Evolutionary conservation across 768 basidiomycete genomes (phyloP), one percentile per base, ranked within the genome.

Genomic region (Gelatoporia subvermispora): DNA sequence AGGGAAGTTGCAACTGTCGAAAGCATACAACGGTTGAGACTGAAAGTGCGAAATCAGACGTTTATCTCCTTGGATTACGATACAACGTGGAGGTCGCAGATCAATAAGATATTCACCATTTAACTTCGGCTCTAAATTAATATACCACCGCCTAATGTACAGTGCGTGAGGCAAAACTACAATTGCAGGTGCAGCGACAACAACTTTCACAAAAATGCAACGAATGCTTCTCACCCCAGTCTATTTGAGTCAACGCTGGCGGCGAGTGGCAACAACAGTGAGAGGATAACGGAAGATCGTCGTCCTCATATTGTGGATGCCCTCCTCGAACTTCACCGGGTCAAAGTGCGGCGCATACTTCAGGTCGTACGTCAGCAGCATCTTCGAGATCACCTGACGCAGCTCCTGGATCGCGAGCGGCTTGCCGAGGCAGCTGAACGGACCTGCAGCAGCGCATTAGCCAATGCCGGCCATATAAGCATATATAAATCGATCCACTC

Each of bases 361-460:
- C 28, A 71, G 49, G 47, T 71, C 58, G 43, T 54, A 65, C 5
- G 53, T 45, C 18, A 68, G 61, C 9, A 71, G 43, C 25, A 67
- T 40, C 23, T 57, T 53, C 0, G 63, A 56, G 18, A 64, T 41
- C 4, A 62, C 61, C 13, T 58, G 47, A 8, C 59, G 60, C 44
- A 71, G 48, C 54, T 68, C 62, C 13, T 61, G 64, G 20, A 52
- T 54, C 7, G 68, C 69, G 35, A 69, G 51, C 5, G 43, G 37
- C 46, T 61, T 63, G 2, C 61, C 69, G n/a, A 68, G 39, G 45
- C 69, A 69, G 3, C 54, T 55, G 43, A 62, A 64, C 2, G 65
- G 60, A 20, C 68, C 68, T 70, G 52, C 18, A 31, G 20, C 16
- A 21, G 7, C 18, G 16, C 4, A 16, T 15, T 9, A 16, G 24